A percentile compares a stretch with the other conserved stretches of the same genome.
Evolutionary conservation across 2,329 filamentous ascomycete genomes (phyloP).

Genomic region (Sarocladium strictum): DNA sequence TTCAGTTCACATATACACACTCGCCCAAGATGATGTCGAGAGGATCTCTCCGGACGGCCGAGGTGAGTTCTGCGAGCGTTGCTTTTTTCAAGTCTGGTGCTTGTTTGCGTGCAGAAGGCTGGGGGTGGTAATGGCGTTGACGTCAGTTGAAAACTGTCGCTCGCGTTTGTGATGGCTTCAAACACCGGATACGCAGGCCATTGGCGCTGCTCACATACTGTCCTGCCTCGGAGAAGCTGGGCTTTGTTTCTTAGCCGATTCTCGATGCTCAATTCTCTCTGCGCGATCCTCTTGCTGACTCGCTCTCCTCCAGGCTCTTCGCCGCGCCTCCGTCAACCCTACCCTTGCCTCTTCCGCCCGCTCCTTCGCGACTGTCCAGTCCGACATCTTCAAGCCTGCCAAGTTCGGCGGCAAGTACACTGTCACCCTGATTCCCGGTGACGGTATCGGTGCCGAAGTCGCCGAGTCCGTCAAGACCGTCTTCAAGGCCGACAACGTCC

Average conservation of each 20-base stretch:
- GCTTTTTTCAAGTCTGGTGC: not conserved
- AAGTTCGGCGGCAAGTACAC: slow-evolving; percentile 99
- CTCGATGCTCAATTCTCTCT: not conserved
- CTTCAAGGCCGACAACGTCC: slow-evolving; percentile 99
- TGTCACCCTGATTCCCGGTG: slow-evolving; percentile 95
- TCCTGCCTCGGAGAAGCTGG: too few relatives aligned
- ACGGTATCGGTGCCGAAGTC: slow-evolving; percentile 97
- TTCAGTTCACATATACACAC: slow-evolving; percentile 7
- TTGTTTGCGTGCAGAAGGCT: slow-evolving; percentile 2
- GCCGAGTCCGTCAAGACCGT: slow-evolving; percentile 98
- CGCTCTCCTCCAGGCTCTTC: slow-evolving; percentile 39
- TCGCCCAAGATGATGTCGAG: slow-evolving; percentile 49
- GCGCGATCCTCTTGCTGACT: not conserved
- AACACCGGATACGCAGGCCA: not conserved
- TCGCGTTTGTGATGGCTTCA: slow-evolving; percentile 1
- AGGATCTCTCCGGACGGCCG: slow-evolving; percentile 49
- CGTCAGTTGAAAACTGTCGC: slow-evolving; percentile 4
- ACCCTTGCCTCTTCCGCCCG: slow-evolving; percentile 34
- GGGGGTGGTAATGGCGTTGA: slow-evolving; percentile 1
- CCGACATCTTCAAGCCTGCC: slow-evolving; percentile 97
- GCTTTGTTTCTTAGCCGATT: not conserved
- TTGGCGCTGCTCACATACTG: not conserved
- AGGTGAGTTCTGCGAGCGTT: slow-evolving; percentile 45
- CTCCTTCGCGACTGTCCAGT: slow-evolving; percentile 74
- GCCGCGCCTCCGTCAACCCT: slow-evolving; percentile 42